Evolutionary conservation across 2,329 filamentous ascomycete species (phyloP).

Genomic region (Botrytis medusae): DNA sequence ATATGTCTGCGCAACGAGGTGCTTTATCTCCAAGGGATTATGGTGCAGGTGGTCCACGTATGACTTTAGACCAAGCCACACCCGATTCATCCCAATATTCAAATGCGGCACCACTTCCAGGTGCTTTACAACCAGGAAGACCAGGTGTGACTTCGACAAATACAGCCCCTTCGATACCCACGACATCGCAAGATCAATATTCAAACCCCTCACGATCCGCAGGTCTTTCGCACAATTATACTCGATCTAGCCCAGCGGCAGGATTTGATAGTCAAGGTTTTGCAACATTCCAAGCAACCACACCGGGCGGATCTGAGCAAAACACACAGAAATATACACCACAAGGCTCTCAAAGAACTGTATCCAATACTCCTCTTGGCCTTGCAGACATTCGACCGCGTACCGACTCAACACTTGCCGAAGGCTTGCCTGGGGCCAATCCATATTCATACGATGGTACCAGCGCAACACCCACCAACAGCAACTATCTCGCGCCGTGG

Average conservation of each 20-base stretch:
- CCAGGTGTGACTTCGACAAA: conserved; percentile 54
- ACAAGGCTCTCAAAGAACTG: conserved; percentile 58
- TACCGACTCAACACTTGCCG: conserved; percentile 76
- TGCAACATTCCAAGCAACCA: conserved; percentile 60
- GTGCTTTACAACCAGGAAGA: conserved; percentile 60
- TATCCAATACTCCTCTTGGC: conserved; percentile 81
- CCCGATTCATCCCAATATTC: conserved; percentile 49
- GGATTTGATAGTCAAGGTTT: conserved; percentile 55
- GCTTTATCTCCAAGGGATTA: conserved; percentile 47
- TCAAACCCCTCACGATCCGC: conserved; percentile 66
- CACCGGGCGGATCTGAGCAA: conserved; percentile 57
- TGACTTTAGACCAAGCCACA: conserved; percentile 60
- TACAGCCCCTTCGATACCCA: conserved; percentile 58
- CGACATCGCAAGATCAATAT: conserved; percentile 58
- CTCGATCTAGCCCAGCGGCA: conserved; percentile 76
- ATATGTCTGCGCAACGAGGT: conserved; percentile 35
- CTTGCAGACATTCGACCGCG: conserved; percentile 88
- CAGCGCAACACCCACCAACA: conserved; percentile 68
- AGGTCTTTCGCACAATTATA: conserved; percentile 71
- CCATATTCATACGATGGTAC: conserved; percentile 64
- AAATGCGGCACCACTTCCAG: conserved; percentile 51
- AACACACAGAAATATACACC: conserved; percentile 54
- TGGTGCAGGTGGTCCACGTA: conserved; percentile 49
- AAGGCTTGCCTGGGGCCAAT: conserved; percentile 62
- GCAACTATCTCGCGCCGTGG: conserved; percentile 93